phyloP scores from a whole-genome alignment of 108 stramenopile genomes.

The Nitzschia inconspicua region DNA sequence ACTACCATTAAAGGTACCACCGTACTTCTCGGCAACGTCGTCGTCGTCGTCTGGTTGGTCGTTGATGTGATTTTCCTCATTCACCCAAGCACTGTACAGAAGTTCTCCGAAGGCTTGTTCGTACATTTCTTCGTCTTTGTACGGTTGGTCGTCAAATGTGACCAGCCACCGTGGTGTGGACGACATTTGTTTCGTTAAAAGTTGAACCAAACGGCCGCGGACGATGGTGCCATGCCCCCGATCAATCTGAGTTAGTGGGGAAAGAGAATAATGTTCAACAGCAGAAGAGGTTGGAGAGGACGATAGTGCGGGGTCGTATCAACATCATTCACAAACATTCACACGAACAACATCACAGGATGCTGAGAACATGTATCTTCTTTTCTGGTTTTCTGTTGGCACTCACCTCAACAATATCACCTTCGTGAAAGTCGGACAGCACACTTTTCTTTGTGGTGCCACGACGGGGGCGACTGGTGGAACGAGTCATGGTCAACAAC shows the following conservation, averaged over 20 bases:
- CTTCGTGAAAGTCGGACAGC: constrained; percentile 34
- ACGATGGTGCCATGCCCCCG: constrained; percentile 14
- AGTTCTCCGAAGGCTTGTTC: constrained; percentile 40
- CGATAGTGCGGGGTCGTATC: neutral
- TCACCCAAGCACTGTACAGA: constrained; percentile 9
- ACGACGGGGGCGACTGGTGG: constrained; percentile 27
- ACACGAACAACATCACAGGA: too few species aligned
- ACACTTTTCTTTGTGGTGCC: constrained; percentile 36
- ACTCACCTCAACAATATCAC: constrained; percentile 51
- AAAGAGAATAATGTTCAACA: constrained; percentile 5
- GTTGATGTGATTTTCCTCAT: constrained; percentile 7
- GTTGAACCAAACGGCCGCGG: constrained; percentile 33
- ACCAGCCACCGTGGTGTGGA: constrained; percentile 50
- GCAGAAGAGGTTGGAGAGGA: neutral
- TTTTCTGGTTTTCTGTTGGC: too few species aligned
- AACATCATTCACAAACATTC: neutral
- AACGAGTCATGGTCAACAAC: constrained; percentile 21
- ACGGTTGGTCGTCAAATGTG: constrained; percentile 31
- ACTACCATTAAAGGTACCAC: neutral
- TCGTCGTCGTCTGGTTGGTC: neutral
- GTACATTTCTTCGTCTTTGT: constrained; percentile 55
- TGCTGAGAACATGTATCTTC: too few species aligned
- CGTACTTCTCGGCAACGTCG: neutral
- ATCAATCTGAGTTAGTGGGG: constrained; percentile 20
- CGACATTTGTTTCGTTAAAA: constrained; percentile 29